phyloP scores from a whole-genome alignment of 345 rosid species.

The Eucalyptus leucophloia region DNA sequence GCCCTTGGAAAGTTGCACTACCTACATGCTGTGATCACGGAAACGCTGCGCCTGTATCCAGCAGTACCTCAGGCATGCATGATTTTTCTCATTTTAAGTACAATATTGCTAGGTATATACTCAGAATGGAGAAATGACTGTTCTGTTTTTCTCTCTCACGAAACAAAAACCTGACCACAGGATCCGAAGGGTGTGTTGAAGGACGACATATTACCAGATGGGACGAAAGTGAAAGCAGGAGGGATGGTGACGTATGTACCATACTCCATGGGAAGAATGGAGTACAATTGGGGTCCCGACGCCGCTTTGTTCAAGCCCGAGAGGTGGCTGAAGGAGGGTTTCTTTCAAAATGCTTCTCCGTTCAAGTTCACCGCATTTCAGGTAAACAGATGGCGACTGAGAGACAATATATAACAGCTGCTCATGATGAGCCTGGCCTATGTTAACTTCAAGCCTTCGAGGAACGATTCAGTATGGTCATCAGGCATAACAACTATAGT shows the following conservation, averaged over 20 bases:
- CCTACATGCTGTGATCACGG: conserved; percentile 81
- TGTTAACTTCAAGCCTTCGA: not conserved
- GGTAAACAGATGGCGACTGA: conserved; percentile 14
- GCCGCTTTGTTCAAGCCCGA: conserved; percentile 78
- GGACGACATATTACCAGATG: conserved; percentile 81
- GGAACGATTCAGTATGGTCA: not conserved
- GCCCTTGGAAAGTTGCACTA: conserved; percentile 61
- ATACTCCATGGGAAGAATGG: conserved; percentile 98
- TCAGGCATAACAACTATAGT: not conserved
- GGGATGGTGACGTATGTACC: conserved; percentile 98
- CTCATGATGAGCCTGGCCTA: not conserved
- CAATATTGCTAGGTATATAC: not conserved
- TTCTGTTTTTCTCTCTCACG: not conserved
- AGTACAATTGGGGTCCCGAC: conserved; percentile 86
- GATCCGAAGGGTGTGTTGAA: conserved; percentile 82
- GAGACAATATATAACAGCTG: not conserved
- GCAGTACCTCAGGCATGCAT: conserved; percentile 84
- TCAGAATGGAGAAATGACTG: not conserved
- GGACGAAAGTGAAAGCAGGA: conserved; percentile 89
- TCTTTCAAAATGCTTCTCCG: conserved; percentile 80
- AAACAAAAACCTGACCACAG: conserved; percentile 7
- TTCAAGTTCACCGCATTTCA: conserved; percentile 96
- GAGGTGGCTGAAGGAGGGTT: conserved; percentile 88
- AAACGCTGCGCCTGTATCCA: conserved; percentile 82
- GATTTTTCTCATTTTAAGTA: not conserved